phyloP scores from a whole-genome alignment of 495 filamentous ascomycete genomes.

The Pyrenopolyporus hunteri region DNA sequence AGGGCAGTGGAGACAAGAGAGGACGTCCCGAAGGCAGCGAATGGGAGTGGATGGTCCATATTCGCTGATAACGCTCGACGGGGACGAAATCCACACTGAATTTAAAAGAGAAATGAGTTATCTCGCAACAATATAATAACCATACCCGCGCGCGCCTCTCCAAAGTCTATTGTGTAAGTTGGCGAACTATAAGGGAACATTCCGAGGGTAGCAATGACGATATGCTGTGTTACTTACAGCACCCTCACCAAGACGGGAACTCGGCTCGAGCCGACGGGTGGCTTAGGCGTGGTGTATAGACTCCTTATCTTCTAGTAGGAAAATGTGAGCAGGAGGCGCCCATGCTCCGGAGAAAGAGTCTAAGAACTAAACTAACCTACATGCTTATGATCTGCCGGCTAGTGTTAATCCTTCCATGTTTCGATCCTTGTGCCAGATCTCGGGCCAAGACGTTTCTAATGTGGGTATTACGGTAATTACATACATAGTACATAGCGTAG shows the following conservation, averaged over 20 bases:
- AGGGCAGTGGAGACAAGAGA: not conserved
- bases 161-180: not conserved
- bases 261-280: slow-evolving; percentile 34
- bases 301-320: too few species aligned
- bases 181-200: too few species aligned
- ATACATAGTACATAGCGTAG: too few species aligned
- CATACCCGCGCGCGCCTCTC: not conserved
- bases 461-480: slow-evolving; percentile 33
- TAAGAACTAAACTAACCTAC: too few species aligned
- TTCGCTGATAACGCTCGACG: not conserved
- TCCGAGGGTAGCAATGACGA: not conserved
- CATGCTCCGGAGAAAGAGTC: slow-evolving; percentile 10
- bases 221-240: not conserved
- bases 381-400: slow-evolving; percentile 38
- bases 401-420: slow-evolving; percentile 34
- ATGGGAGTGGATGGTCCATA: not conserved
- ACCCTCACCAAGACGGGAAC: not conserved
- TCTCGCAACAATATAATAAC: not conserved
- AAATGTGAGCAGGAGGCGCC: slow-evolving; percentile 14
- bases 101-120: slow-evolving; percentile 10
- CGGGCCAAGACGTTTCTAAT: slow-evolving; percentile 37
- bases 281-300: slow-evolving; percentile 4
- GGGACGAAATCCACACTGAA: slow-evolving; percentile 9
- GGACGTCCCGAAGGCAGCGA: slow-evolving; percentile 6
- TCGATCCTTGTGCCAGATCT: slow-evolving; percentile 40